Conservation (phyloP, 371 early-diverging fungal genomes). For the Mortierella sp. region DNA sequence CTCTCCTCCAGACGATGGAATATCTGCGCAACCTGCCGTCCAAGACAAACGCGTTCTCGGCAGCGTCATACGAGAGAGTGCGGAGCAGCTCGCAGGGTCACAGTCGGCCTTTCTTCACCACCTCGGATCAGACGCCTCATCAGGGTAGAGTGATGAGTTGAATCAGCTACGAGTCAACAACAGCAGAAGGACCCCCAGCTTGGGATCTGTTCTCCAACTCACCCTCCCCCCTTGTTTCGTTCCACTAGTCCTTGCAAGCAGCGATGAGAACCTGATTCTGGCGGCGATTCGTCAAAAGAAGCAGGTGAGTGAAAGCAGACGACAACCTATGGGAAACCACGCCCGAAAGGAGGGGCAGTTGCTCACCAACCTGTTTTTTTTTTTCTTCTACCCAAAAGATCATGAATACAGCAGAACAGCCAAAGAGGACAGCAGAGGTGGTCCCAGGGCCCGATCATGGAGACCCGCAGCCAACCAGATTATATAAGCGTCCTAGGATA, state of each 20-base stretch:
- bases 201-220: too few relatives aligned
- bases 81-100: slow-evolving; percentile 40
- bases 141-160: slow-evolving; percentile 13
- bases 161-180: neutral
- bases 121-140: slow-evolving; percentile 29
- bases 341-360: neutral
- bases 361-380: neutral
- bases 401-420: slow-evolving; percentile 6
- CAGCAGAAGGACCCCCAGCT: neutral
- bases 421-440: slow-evolving; percentile 20
- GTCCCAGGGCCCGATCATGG: neutral
- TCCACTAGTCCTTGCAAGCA: slow-evolving; percentile 23
- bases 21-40: slow-evolving; percentile 55
- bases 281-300: slow-evolving; percentile 43
- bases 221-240: neutral
- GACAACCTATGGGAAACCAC: neutral
- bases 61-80: slow-evolving; percentile 56
- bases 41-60: slow-evolving; percentile 55
- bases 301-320: slow-evolving; percentile 2
- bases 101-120: slow-evolving; percentile 42
- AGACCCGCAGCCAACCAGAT: slow-evolving; percentile 16
- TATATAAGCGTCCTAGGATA: slow-evolving; percentile 46
- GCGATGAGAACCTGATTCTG: slow-evolving; percentile 46
- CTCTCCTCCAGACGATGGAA: slow-evolving; percentile 28
- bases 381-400: neutral